A percentile compares a stretch with the other conserved stretches of the same genome.
phyloP scores from a whole-genome alignment of 2,329 filamentous ascomycete species.

The Aspergillus piperis region DNA sequence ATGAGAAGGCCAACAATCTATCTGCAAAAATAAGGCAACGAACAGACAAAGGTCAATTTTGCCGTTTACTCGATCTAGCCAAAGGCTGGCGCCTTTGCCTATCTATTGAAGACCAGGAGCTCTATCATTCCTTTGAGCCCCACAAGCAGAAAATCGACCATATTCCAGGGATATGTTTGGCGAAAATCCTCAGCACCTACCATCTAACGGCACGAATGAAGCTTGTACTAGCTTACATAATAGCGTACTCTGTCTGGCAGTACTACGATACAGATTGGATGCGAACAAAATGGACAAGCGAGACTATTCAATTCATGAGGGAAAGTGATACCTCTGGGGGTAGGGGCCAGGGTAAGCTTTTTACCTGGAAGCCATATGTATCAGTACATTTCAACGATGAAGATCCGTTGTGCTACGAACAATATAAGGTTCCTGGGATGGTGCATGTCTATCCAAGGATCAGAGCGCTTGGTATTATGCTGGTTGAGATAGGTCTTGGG shows the following conservation, averaged over 20 bases:
- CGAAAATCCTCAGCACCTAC: neutral
- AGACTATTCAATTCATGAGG: neutral
- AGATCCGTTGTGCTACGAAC: neutral
- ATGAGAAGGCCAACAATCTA: neutral
- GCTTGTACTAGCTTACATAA: neutral
- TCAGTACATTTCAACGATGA: neutral
- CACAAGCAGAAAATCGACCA: neutral
- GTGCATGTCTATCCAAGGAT: slow-evolving; percentile 4
- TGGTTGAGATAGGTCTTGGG: slow-evolving; percentile 1
- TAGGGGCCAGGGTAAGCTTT: neutral
- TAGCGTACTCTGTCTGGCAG: slow-evolving; percentile 5
- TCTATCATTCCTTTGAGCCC: neutral
- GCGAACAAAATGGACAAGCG: slow-evolving; percentile 3
- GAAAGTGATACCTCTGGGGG: neutral
- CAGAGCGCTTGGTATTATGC: slow-evolving; percentile 3
- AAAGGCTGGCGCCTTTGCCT: neutral
- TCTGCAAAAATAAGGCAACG: too few species aligned
- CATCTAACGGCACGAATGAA: neutral
- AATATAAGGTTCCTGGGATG: neutral
- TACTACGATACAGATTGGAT: slow-evolving; percentile 7
- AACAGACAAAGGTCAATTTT: neutral
- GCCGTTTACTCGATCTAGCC: neutral
- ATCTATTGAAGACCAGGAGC: neutral
- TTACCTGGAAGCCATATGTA: neutral
- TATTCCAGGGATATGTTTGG: neutral